phyloP scores from a whole-genome alignment of 2,329 filamentous ascomycete species.

The Xylariaceae sp. region DNA sequence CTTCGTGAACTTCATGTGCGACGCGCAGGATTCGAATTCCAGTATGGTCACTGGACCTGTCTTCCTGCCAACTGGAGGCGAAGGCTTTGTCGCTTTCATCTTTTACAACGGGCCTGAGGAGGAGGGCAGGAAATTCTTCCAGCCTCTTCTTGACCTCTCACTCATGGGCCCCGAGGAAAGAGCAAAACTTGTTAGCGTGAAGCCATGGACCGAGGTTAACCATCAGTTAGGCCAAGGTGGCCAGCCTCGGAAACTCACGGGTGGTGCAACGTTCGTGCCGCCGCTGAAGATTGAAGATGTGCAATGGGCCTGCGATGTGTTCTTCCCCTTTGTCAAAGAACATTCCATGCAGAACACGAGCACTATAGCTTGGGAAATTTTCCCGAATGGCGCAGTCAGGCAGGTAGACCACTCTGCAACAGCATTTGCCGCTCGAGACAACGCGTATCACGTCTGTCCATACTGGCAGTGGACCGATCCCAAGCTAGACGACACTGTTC shows the following conservation, averaged over 20 bases:
- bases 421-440: constrained; percentile 44
- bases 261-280: constrained; percentile 43
- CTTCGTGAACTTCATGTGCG: constrained; percentile 32
- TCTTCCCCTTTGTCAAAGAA: constrained; percentile 27
- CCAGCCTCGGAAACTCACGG: constrained; percentile 36
- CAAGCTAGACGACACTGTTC: constrained; percentile 35
- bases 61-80: constrained; percentile 12
- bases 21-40: constrained; percentile 24
- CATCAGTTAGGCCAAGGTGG: constrained; percentile 29
- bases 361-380: constrained; percentile 41
- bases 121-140: constrained; percentile 36
- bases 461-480: constrained; percentile 40
- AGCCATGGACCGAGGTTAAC: constrained; percentile 43
- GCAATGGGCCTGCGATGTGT: constrained; percentile 29
- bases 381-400: constrained; percentile 38
- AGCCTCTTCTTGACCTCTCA: constrained; percentile 37
- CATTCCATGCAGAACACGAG: constrained; percentile 29
- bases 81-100: constrained; percentile 22
- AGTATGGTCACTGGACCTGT: constrained; percentile 19
- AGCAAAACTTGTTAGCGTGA: constrained; percentile 22
- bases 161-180: constrained; percentile 32
- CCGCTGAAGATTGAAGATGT: constrained; percentile 37
- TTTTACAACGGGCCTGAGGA: constrained; percentile 38
- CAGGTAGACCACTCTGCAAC: constrained; percentile 36
- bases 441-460: constrained; percentile 43